A percentile compares a stretch with the other conserved stretches of the same genome.
phyloP scores from a whole-genome alignment of 1,284 basidiomycete species.

The Ustilago lituana region DNA sequence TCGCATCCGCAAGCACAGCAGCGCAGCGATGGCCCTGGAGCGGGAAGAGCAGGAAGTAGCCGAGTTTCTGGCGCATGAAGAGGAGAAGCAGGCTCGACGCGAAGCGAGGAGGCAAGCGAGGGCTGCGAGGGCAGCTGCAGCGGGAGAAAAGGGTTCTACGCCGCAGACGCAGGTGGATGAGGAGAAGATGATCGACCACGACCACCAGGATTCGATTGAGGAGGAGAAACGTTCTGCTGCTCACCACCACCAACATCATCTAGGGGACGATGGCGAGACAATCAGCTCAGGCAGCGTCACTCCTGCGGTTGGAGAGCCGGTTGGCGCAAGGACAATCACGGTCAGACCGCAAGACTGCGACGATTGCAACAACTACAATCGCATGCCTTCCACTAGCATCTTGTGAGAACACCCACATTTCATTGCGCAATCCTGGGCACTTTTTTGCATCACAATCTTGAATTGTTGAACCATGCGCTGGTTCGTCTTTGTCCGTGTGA shows the following conservation, averaged over 20 bases:
- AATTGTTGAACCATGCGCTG: no score
- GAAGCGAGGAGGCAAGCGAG: conserved; percentile 21
- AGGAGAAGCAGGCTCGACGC: conserved; percentile 25
- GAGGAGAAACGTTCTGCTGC: conserved; percentile 1
- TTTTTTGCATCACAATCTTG: background rate
- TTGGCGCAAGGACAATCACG: no score
- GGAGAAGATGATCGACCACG: conserved; percentile 22
- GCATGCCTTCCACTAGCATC: conserved; percentile 42
- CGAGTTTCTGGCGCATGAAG: conserved; percentile 20
- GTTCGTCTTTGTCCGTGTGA: no score
- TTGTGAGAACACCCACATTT: conserved; percentile 5
- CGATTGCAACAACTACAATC: conserved; percentile 31
- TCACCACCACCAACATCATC: background rate
- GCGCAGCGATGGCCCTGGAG: conserved; percentile 51
- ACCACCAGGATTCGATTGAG: background rate
- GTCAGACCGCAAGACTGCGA: conserved; percentile 20
- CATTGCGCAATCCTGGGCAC: background rate
- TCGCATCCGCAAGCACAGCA: conserved; percentile 42
- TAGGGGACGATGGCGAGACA: conserved; percentile 6
- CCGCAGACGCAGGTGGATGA: no score
- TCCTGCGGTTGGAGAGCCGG: background rate
- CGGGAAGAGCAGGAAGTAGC: conserved; percentile 41
- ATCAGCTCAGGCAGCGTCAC: conserved; percentile 19
- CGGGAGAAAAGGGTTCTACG: no score
- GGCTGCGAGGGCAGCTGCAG: no score